Percentiles rank a stretch among this genome's conserved stretches.
These are phyloP conservation scores for Ascochyta rabiei DNA, from an alignment of 2,329 filamentous ascomycete species.

Conservation along the genomic window DNA sequence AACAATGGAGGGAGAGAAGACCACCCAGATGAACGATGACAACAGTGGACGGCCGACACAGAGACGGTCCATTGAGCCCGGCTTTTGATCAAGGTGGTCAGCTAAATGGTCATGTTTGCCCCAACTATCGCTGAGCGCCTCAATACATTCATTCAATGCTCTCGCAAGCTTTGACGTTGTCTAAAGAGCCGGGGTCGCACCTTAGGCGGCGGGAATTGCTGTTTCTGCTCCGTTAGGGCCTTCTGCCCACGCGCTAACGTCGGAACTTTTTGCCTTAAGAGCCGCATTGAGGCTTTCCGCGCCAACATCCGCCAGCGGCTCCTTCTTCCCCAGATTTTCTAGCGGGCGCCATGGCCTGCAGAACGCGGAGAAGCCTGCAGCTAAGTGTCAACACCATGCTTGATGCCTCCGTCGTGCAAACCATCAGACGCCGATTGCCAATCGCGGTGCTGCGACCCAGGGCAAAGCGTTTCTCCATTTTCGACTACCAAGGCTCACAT, in stretches of 20 bases:
- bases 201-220: slow-evolving; percentile 4
- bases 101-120: neutral
- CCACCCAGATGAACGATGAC: slow-evolving; percentile 20
- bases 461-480: neutral
- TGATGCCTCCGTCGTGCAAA: slow-evolving; percentile 1
- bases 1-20: slow-evolving; percentile 23
- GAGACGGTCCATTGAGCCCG: slow-evolving; percentile 28
- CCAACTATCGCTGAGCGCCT: slow-evolving; percentile 5
- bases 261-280: slow-evolving; percentile 3
- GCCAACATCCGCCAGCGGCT: slow-evolving; percentile 5
- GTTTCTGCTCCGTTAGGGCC: neutral
- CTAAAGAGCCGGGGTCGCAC: neutral
- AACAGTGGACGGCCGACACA: slow-evolving; percentile 26
- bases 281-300: slow-evolving; percentile 7
- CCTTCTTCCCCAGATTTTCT: slow-evolving; percentile 13
- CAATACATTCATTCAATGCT: neutral
- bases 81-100: slow-evolving; percentile 14
- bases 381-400: slow-evolving; percentile 3
- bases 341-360: slow-evolving; percentile 14
- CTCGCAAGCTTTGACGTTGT: neutral
- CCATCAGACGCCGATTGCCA: slow-evolving; percentile 11
- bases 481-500: slow-evolving; percentile 3
- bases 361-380: slow-evolving; percentile 17
- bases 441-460: slow-evolving; percentile 9
- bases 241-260: slow-evolving; percentile 3